phyloP scores from a whole-genome alignment of 2,329 filamentous ascomycete genomes.

The Penicillium thymicola region DNA sequence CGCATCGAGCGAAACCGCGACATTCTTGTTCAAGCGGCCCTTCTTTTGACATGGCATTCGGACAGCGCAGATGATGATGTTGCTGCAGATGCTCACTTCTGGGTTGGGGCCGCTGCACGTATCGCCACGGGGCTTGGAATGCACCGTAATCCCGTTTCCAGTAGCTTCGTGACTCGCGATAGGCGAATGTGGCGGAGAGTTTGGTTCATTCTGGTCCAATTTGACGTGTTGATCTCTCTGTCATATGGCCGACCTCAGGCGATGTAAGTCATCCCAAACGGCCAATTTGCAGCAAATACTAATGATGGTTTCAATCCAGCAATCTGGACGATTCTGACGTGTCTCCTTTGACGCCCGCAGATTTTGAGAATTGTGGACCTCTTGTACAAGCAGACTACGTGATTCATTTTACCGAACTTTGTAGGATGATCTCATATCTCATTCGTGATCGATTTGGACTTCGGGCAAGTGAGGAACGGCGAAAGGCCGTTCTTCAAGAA shows the following conservation, averaged over 20 bases:
- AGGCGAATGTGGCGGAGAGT: conserved; percentile 44
- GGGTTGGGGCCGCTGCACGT: conserved; percentile 53
- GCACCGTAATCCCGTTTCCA: conserved; percentile 46
- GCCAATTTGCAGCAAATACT: neutral
- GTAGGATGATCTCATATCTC: conserved; percentile 49
- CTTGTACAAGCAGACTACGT: conserved; percentile 46
- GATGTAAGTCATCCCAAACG: conserved; percentile 36
- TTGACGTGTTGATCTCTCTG: conserved; percentile 44
- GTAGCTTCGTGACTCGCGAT: conserved; percentile 41
- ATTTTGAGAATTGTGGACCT: conserved; percentile 49
- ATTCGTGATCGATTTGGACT: conserved; percentile 43
- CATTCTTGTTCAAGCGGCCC: conserved; percentile 53
- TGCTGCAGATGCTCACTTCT: conserved; percentile 52
- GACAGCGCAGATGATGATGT: conserved; percentile 54
- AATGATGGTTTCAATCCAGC: conserved; percentile 17
- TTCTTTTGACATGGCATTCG: conserved; percentile 56
- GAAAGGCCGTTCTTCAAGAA: conserved; percentile 42
- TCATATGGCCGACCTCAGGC: conserved; percentile 53
- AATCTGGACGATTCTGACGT: conserved; percentile 54
- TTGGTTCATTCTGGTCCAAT: conserved; percentile 46
- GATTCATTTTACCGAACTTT: conserved; percentile 51
- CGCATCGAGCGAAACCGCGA: conserved; percentile 54
- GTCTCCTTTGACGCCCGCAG: conserved; percentile 41
- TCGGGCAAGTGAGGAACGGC: conserved; percentile 38
- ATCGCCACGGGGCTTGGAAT: conserved; percentile 56